A percentile compares a stretch with the other conserved stretches of the same genome.
phyloP scores from a whole-genome alignment of 1,139 yeast species.

The Blastobotrys petasosporus region DNA sequence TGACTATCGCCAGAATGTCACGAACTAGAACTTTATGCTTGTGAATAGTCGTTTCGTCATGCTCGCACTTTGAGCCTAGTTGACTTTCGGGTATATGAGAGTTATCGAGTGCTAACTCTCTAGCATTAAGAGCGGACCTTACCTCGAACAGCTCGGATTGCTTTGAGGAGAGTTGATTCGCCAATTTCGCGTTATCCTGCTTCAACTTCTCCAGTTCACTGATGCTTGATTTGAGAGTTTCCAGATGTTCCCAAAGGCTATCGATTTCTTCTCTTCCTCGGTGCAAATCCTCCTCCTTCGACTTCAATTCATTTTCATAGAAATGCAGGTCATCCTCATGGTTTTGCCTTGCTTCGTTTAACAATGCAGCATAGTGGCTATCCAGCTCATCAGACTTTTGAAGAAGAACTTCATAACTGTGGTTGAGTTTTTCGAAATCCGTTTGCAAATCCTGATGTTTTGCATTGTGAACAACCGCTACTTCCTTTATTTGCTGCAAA shows the following conservation, averaged over 20 bases:
- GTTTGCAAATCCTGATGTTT: constrained; percentile 7
- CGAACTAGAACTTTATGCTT: not conserved
- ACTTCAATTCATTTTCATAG: constrained; percentile 4
- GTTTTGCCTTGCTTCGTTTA: constrained; percentile 6
- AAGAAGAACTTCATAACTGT: constrained; percentile 7
- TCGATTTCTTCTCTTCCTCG: constrained; percentile 12
- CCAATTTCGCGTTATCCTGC: constrained; percentile 6
- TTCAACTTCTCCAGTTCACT: constrained; percentile 12
- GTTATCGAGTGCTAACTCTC: constrained; percentile 10
- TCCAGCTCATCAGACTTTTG: constrained; percentile 5
- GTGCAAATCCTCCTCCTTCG: constrained; percentile 11
- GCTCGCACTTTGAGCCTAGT: not conserved
- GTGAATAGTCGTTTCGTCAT: not conserved
- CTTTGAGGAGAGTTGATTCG: constrained; percentile 3
- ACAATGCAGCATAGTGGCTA: constrained; percentile 3
- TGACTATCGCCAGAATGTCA: constrained; percentile 8
- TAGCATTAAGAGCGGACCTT: constrained; percentile 7
- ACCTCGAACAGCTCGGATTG: constrained; percentile 10
- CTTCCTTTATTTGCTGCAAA: constrained; percentile 13
- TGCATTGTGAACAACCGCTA: constrained; percentile 7
- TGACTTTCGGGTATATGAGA: not conserved
- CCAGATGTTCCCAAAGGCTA: constrained; percentile 12
- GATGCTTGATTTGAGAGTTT: constrained; percentile 8
- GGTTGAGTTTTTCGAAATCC: constrained; percentile 9
- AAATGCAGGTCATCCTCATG: constrained; percentile 8